Evolutionary conservation across 1,284 basidiomycete species (phyloP).

Genomic region (Thecaphora thlaspeos): DNA sequence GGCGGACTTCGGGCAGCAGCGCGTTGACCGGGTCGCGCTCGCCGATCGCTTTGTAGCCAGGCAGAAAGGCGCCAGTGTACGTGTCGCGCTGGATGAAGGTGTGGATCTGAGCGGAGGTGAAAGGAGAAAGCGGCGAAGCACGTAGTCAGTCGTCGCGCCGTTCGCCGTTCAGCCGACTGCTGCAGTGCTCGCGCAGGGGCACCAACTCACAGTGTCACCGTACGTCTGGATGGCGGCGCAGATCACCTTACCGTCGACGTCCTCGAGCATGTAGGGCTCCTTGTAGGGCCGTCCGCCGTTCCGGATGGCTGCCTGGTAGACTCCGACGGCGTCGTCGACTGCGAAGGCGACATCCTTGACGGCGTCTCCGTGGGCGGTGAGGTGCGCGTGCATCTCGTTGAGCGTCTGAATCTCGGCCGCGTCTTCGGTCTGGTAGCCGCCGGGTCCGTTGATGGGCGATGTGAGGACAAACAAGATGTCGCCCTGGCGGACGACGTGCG

Average conservation of each 20-base stretch:
- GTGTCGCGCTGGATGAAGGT: slow-evolving; percentile 1
- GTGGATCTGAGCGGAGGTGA: not conserved
- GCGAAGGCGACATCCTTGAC: slow-evolving; percentile 5
- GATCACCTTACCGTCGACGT: slow-evolving; percentile 1
- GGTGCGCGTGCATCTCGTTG: not conserved
- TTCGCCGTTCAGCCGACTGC: too few species aligned
- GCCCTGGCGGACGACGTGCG: slow-evolving; percentile 12
- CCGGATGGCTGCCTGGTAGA: slow-evolving; percentile 1
- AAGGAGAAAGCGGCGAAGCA: not conserved
- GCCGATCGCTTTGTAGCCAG: slow-evolving; percentile 3
- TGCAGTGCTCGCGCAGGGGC: too few species aligned
- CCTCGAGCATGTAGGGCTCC: slow-evolving; percentile 1
- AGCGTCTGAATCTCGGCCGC: slow-evolving; percentile 1
- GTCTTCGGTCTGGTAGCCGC: not conserved
- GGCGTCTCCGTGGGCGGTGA: slow-evolving; percentile 2
- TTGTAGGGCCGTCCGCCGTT: not conserved
- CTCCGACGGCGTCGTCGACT: slow-evolving; percentile 1
- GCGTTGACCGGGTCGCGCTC: slow-evolving; percentile 3
- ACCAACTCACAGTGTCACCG: slow-evolving; percentile 2
- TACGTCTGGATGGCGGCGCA: slow-evolving; percentile 3
- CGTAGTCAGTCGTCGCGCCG: too few species aligned
- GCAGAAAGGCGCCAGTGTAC: slow-evolving; percentile 2
- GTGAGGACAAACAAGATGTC: slow-evolving; percentile 9
- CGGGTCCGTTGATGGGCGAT: not conserved
- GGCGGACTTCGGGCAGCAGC: slow-evolving; percentile 1